phyloP scores from a whole-genome alignment of 306 rosid genomes.

The Macrotyloma uniflorum region DNA sequence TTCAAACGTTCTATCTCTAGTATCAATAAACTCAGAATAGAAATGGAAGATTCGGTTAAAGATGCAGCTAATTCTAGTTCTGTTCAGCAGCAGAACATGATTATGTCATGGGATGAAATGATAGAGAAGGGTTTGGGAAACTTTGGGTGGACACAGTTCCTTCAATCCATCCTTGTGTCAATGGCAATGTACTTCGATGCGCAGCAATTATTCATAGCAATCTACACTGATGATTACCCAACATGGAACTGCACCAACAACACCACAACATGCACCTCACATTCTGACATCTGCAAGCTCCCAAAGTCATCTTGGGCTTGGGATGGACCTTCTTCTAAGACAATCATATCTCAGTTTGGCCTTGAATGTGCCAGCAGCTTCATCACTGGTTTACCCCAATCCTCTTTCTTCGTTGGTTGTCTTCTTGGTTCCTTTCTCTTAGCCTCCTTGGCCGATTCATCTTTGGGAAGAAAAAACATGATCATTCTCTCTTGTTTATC shows the following conservation, averaged over 20 bases:
- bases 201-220: conserved; percentile 51
- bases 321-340: conserved; percentile 32
- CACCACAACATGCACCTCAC: conserved; percentile 9
- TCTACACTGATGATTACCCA: conserved; percentile 50
- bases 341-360: conserved; percentile 52
- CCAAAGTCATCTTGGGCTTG: conserved; percentile 46
- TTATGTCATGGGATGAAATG: conserved; percentile 10
- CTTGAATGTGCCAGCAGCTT: conserved; percentile 47
- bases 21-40: neutral
- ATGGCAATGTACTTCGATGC: conserved; percentile 46
- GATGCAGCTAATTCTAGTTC: neutral
- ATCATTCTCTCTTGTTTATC: conserved; percentile 33
- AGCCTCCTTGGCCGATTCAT: conserved; percentile 42
- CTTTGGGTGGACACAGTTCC: conserved; percentile 30
- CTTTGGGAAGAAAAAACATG: conserved; percentile 47
- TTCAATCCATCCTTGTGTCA: conserved; percentile 46
- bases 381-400: conserved; percentile 37
- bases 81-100: neutral
- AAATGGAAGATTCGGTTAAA: conserved; percentile 1
- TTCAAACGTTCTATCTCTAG: neutral
- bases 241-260: conserved; percentile 52
- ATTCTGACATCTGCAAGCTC: conserved; percentile 45
- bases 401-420: conserved; percentile 50
- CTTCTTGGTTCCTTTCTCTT: conserved; percentile 38
- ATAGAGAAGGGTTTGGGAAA: conserved; percentile 6